Base-by-base conservation (phyloP, 192 early-diverging fungal genomes). In the Backusella luteola region DNA sequence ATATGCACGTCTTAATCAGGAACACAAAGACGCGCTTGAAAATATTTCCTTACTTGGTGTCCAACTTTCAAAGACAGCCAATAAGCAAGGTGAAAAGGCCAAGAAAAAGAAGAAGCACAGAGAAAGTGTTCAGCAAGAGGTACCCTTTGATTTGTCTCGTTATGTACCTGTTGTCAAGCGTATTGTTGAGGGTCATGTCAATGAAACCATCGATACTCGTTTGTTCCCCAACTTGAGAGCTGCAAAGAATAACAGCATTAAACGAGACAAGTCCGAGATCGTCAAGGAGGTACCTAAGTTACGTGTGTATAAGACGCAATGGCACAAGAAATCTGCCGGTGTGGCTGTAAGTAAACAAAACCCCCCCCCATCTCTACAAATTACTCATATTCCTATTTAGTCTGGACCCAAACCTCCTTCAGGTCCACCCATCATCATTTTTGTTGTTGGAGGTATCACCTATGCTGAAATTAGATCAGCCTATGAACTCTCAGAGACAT, bases 381-480 rank as follows among this genome's bases (percentile, higher is more conserved):
- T 6, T 87, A 87, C 63, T 73, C 23, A 75, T 6, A 12, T 6
- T 34, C 26, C 67, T 80, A 39, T 34, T 29, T 68, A 77, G 34
- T 66, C 75, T 36, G 84, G 77, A 15, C 41, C 82, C 2, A 85
- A 83, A 75, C 86, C 69, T 73, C 79, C 72, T 69, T 66, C 52
- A 19, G 52, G 72, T 8, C 72, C 72, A 23, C 89, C 38, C 77
- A 90, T 94, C 19, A 87, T 95, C 63, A 79, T 96, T 6, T 96
- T 96, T 75, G 84, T 96, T 44, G 87, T 93, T 26, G 95, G 95
- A 39, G 95, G 95, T n/a, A 83, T 93, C 38, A 90, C 92, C 23
- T 93, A 89, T 46, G 90, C 94, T 34, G 95, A 96, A 79, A 85
- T 96, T 34, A 87, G 93, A 35, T 80, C 87, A 2, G 83, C 85